A percentile compares a stretch with the other conserved stretches of the same genome.
Evolutionary conservation across 1,284 basidiomycete species (phyloP).

Genomic region (Pseudozyma pruni): DNA sequence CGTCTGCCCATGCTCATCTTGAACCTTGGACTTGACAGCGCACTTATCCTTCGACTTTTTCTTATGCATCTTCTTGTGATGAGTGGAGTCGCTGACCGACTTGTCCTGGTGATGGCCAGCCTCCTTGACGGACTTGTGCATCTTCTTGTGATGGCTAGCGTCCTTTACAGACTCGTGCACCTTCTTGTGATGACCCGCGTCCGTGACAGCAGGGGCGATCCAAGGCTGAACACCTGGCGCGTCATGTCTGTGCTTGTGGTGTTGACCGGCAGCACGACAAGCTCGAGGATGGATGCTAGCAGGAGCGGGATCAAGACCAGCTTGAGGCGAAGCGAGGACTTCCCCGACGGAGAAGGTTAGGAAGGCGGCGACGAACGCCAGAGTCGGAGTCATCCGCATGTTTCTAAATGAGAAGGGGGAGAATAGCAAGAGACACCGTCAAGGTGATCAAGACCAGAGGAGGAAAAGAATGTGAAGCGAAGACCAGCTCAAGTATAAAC

Average conservation of each 20-base stretch:
- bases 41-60: slow-evolving; percentile 26
- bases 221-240: not conserved
- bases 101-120: too few species aligned
- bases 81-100: not conserved
- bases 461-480: slow-evolving; percentile 14
- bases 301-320: slow-evolving; percentile 1
- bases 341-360: slow-evolving; percentile 10
- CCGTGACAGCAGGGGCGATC: not conserved
- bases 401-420: not conserved
- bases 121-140: too few species aligned
- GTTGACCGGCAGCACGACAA: not conserved
- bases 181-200: too few species aligned
- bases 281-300: slow-evolving; percentile 1
- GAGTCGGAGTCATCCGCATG: slow-evolving; percentile 28
- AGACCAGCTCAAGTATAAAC: slow-evolving; percentile 24
- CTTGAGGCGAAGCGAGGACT: slow-evolving; percentile 14
- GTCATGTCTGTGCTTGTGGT: slow-evolving; percentile 6
- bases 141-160: too few species aligned
- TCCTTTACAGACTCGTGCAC: too few species aligned
- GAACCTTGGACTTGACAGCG: slow-evolving; percentile 9
- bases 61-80: slow-evolving; percentile 20
- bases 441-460: not conserved
- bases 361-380: slow-evolving; percentile 29
- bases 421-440: not conserved
- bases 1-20: not conserved